Percentiles rank a stretch among this genome's conserved stretches.
Evolutionary conservation across 805 yeast species (phyloP).

Genomic region (Metschnikowia vanudenii): DNA sequence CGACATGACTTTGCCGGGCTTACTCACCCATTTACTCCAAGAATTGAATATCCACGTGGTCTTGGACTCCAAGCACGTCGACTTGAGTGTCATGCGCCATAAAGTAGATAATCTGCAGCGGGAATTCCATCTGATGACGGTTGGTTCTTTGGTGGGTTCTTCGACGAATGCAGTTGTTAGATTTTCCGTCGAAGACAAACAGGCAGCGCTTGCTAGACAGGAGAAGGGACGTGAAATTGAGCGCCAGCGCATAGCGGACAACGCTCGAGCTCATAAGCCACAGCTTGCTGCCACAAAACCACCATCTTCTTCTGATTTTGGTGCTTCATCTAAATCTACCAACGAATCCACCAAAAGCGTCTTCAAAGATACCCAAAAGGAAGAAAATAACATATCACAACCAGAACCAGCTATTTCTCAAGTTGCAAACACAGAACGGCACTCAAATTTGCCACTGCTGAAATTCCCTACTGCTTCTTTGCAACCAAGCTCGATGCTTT

Average conservation of each 20-base stretch:
- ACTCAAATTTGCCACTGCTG: too few relatives aligned
- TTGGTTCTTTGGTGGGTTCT: slow-evolving; percentile 17
- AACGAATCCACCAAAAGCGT: too few relatives aligned
- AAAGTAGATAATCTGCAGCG: slow-evolving; percentile 5
- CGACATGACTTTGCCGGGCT: slow-evolving; percentile 1
- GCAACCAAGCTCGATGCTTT: too few relatives aligned
- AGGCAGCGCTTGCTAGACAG: slow-evolving; percentile 1
- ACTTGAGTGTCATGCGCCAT: slow-evolving; percentile 15
- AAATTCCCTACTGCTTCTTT: too few relatives aligned
- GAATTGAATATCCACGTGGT: slow-evolving; percentile 11
- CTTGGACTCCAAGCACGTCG: slow-evolving; percentile 23
- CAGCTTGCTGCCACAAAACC: too few relatives aligned
- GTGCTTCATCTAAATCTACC: too few relatives aligned
- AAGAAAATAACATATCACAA: too few relatives aligned
- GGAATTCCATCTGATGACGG: slow-evolving; percentile 5
- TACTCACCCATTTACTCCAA: slow-evolving; percentile 6
- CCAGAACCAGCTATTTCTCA: too few relatives aligned
- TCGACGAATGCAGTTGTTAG: slow-evolving; percentile 18
- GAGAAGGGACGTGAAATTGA: not conserved
- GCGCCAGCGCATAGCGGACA: not conserved
- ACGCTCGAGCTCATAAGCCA: too few relatives aligned
- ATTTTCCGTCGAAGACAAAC: slow-evolving; percentile 10
- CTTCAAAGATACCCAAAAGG: too few relatives aligned
- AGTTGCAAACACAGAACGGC: too few relatives aligned
- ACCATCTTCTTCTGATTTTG: too few relatives aligned